Conservation (phyloP, 148 eudicot genomes). For the Rheum nobile region DNA sequence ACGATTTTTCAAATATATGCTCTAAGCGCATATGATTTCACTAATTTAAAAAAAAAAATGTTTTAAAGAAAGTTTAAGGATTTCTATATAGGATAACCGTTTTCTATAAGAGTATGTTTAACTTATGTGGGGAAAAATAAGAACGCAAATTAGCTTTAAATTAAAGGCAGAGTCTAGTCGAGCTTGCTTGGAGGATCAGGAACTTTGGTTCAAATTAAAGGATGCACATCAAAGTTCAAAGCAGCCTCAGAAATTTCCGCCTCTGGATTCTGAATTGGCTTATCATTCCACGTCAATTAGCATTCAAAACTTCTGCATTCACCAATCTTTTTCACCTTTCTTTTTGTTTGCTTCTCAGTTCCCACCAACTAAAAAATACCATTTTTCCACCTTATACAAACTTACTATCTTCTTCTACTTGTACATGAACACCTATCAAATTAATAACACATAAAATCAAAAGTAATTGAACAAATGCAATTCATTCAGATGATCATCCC, state of each 20-base stretch:
- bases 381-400: background rate
- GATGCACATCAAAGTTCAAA: background rate
- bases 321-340: background rate
- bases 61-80: too few relatives aligned
- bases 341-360: background rate
- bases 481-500: background rate
- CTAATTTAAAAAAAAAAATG: too few relatives aligned
- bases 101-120: too few relatives aligned
- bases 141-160: background rate
- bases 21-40: too few relatives aligned
- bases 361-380: background rate
- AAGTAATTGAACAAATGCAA: background rate
- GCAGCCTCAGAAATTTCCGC: background rate
- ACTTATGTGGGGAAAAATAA: too few relatives aligned
- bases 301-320: background rate
- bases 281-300: background rate
- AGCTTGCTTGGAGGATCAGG: background rate
- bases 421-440: background rate
- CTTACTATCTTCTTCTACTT: background rate
- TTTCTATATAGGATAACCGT: too few relatives aligned
- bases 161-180: background rate
- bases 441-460: background rate
- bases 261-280: background rate
- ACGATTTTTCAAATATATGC: too few relatives aligned
- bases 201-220: conserved; percentile 1